Conservation (phyloP, 441 rosid genomes). For the Brassica hybrid region DNA sequence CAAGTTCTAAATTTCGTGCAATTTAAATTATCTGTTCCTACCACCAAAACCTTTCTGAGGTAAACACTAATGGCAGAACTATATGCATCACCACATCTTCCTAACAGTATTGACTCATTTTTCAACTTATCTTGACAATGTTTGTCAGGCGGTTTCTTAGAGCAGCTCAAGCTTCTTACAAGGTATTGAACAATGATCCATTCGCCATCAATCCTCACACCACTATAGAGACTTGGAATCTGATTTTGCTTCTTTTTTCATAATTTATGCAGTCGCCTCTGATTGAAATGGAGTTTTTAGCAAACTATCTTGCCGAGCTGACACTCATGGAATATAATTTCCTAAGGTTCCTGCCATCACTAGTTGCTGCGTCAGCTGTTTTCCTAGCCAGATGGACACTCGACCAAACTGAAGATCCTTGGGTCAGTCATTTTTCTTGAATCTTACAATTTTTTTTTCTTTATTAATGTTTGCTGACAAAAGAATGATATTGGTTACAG, state of each 20-base stretch:
- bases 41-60: constrained; percentile 88
- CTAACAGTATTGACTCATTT: constrained; percentile 4
- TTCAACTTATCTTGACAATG: constrained; percentile 21
- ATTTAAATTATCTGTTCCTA: constrained; percentile 75
- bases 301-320: constrained; percentile 79
- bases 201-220: constrained; percentile 1
- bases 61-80: constrained; percentile 36
- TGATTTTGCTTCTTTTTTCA: constrained; percentile 12
- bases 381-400: constrained; percentile 87
- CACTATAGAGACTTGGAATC: constrained; percentile 12
- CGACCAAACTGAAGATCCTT: constrained; percentile 69
- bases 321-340: constrained; percentile 73
- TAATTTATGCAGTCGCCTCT: constrained; percentile 54
- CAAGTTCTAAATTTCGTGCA: constrained; percentile 64
- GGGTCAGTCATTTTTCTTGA: constrained; percentile 59
- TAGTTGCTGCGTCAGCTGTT: constrained; percentile 85
- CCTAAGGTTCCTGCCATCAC: constrained; percentile 73
- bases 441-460: too few species aligned
- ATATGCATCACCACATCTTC: constrained; percentile 18
- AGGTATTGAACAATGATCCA: constrained; percentile 50
- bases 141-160: constrained; percentile 74
- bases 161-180: constrained; percentile 72
- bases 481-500: constrained; percentile 48
- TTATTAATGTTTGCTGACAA: too few species aligned
- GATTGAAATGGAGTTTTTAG: constrained; percentile 67